Base-by-base conservation (phyloP, 306 rosid genomes). In the Cucumis hystrix region DNA sequence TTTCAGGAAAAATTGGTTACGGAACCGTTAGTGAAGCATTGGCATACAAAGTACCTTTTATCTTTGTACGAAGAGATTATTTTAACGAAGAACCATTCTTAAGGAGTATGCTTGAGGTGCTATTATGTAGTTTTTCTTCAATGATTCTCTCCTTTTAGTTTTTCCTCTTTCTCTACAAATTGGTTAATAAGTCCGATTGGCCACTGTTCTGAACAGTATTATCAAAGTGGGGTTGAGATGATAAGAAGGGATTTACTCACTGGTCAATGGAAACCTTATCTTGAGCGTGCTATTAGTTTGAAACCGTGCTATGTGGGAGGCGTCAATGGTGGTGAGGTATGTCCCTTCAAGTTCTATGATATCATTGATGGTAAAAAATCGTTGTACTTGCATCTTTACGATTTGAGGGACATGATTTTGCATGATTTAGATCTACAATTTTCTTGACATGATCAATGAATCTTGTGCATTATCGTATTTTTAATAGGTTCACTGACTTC, bases 241-340 rank as follows among this genome's bases (percentile, higher is more conserved):
- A 92, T 95, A 79, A 82, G 98, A 79, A 89, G 98, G 87, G 98
- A 95, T 77, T 88, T 95, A 80, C 93, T 95, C 79, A 89, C 88
- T 68, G 98, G 98, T 89, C 98, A 92, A n/a, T 92, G 98, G 98
- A 89, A 87, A 82, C 98, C 98, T 77, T 95, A 95, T 82, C 96
- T 95, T 85, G 93, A 92, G 78, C 98, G 97, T 82, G 97, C 96
- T 76, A 79, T 95, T 79, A 90, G 92, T 89, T 89, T 95, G 87
- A 92, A 87, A 76, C 98, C 98, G 37, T 90, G 97, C 91, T 95
- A 95, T 80, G 93, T 90, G 82, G 96, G 87, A 59, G 96, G 97
- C 85, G 88, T 86, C 86, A 87, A 95, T 77, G 98, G 98, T 83
- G 98, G 97, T 58, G 98, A 92, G 97, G 98, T 95, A 86, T 30